Base-by-base conservation (phyloP, 139 green algal species). In the Astrephomene gubernaculifera region DNA sequence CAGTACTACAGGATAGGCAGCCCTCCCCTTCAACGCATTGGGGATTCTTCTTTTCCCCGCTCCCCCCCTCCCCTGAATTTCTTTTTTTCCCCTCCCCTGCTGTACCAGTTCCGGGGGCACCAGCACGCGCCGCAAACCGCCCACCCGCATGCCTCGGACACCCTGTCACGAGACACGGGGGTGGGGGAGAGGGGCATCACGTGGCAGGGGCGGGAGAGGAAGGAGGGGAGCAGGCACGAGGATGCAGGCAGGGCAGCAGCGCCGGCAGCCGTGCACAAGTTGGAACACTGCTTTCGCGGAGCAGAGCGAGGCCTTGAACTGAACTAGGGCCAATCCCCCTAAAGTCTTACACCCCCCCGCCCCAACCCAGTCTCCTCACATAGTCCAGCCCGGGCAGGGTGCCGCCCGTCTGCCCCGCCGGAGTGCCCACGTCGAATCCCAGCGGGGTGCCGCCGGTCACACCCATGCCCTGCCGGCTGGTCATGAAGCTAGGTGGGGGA, bases 351-450 rank as follows among this genome's bases (percentile, higher is more conserved):
- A n/a, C n/a, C n/a, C 60, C 10, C 60, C 27, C 60, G 25, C 60
- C 7, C 60, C 60, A 21, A 36, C 60, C 61, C 19, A 7, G 39
- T 21, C 14, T 44, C 14, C 87, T 91, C 79, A 95, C 93, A 65
- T 97, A 72, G 78, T 98, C 95, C 19, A 98, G 87, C 12, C 95
- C 95, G 8, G 81, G 78, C 5, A 97, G 89, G 33, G 89, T 93
- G 84, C 87, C 93, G 44, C 94, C 94, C 60, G 94, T 84, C 9
- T 91, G 81, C 8, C 90, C 91, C 8, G 86, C 71, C 12, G 76
- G 70, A 25, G 86, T 86, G 0, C 96, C 96, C 2, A 99, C 89
- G 71, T 99, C 94, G 92, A 99, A 99, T 4, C 96, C 96, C 8
- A 97, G 83, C 2, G 96, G 96, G 2, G 74, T 91, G 52, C 96